These are phyloP conservation scores for Gymnopus androsaceus DNA, from an alignment of 1,284 basidiomycete genomes.

Conservation along the genomic window DNA sequence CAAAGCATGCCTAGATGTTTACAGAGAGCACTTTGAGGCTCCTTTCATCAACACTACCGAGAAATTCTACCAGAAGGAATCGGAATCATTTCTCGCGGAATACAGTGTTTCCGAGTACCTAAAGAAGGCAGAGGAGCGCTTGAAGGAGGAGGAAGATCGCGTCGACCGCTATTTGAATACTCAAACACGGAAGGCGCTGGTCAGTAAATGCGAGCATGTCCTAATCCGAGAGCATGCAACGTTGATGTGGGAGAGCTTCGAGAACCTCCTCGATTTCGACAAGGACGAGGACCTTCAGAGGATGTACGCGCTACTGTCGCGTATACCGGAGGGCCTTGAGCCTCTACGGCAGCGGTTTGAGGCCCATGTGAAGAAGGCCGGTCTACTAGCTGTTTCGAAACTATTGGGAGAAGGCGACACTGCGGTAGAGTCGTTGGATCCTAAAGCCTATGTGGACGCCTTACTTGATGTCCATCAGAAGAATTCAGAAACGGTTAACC, in stretches of 20 bases:
- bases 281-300: conserved; percentile 92
- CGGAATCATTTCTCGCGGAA: conserved; percentile 85
- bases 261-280: conserved; percentile 88
- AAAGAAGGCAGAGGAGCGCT: conserved; percentile 91
- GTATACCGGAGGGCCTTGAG: conserved; percentile 90
- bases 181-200: conserved; percentile 83
- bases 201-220: conserved; percentile 90
- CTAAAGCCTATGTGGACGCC: conserved; percentile 94
- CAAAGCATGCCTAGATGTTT: conserved; percentile 92
- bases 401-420: conserved; percentile 72
- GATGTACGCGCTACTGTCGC: conserved; percentile 92
- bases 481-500: conserved; percentile 88
- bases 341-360: conserved; percentile 93
- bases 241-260: conserved; percentile 95
- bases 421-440: conserved; percentile 69
- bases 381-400: conserved; percentile 83
- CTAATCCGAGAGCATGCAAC: conserved; percentile 89
- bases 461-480: conserved; percentile 90
- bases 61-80: conserved; percentile 91
- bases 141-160: conserved; percentile 94
- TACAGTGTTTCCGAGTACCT: conserved; percentile 96
- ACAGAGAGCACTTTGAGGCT: conserved; percentile 88
- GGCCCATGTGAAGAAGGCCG: conserved; percentile 90
- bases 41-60: conserved; percentile 91
- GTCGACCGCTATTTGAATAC: conserved; percentile 94